Evolutionary conservation across 2,329 filamentous ascomycete species (phyloP), one percentile per base, ranked within the genome.

Genomic region (Chaetomium globosum): DNA sequence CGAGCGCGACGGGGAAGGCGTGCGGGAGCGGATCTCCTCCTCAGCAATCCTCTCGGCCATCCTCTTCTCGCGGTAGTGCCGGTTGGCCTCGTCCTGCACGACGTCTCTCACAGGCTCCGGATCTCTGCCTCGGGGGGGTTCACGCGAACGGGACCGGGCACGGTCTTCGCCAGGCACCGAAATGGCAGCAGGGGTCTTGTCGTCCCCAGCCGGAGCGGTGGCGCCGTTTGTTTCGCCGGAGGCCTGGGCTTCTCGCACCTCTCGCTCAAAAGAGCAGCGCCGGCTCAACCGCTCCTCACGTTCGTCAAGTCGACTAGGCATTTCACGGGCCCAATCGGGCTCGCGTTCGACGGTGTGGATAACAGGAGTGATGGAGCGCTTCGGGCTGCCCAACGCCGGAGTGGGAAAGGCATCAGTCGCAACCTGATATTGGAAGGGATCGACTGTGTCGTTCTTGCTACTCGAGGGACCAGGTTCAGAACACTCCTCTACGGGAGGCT

Each of bases 381-480:
- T 72, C 0, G 80, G 78, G 13, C 77, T 79, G 26, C 74, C 71
- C 63, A 74, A 71, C 36, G 74, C 69, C 3, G 83, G 80, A 10
- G 81, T 82, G 57, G 77, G 75, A 65, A 85, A 85, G n/a, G 80
- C 80, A 71, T 83, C 80, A 66, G 83, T 78, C 51, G 79, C 69
- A 66, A 87, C 82, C 74, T 84, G 85, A 71, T 79, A 88, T 73
- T 86, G 80, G 73, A 88, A 87, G 21, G 85, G 84, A 74, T 88
- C 82, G 71, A 84, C 74, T 58, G 74, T 70, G 65, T 66, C 59
- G 21, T 52, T 43, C 26, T 55, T 48, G 59, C 63, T 66, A 59
- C 36, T 61, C 1, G 65, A 67, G 0, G 62, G 63, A 9, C 61
- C 58, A 12, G 66, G 46, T 8, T 65, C 62, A 12, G 30, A 9